Evolutionary conservation across 768 basidiomycete species (phyloP), one percentile per base, ranked within the genome.

Genomic region (Leucogyrophana mollusca): DNA sequence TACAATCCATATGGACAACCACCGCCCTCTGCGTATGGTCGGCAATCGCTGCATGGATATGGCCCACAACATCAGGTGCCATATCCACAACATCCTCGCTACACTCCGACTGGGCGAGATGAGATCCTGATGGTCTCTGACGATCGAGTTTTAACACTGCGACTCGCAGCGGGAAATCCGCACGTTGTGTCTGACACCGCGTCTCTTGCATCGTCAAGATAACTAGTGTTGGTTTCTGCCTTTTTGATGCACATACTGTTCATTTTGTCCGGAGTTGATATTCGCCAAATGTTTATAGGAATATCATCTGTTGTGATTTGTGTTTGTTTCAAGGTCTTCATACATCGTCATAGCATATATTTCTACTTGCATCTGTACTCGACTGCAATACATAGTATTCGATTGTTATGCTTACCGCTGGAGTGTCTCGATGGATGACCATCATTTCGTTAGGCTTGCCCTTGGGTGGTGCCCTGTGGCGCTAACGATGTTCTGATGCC

Each of bases 81-180:
- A 44, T 75, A 75, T 49, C 69, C 74, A 8, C 70, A 71, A 51
- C 72, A 71, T 46, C 58, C 66, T n/a, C 67, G 73, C 33, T 65
- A 74, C 50, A 70, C 71, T 34, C 78, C 80, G 56, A 70, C 73
- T 9, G 83, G 77, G 10, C 77, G 87, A 21, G 87, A 90, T 49
- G 92, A 96, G 66, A 91, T 96, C 60, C 70, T 95, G 51, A 82
- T 94, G 66, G 87, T 91, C 27, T 91, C 89, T 4, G 94, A 94
- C 55, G 93, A 95, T 66, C 80, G 87, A 25, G 83, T 93, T 49
- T 69, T 92, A 59, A 77, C 83, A 34, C 65, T 93, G 44, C 80
- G 83, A 39, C 70, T 85, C 51, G 66, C 73, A 47, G 61, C 69
- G 13, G 51, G 53, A 27, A 54, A 56, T 30, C 38, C 17, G 9